phyloP scores from a whole-genome alignment of 805 yeast genomes.

The Ogataea chonburiensis region DNA sequence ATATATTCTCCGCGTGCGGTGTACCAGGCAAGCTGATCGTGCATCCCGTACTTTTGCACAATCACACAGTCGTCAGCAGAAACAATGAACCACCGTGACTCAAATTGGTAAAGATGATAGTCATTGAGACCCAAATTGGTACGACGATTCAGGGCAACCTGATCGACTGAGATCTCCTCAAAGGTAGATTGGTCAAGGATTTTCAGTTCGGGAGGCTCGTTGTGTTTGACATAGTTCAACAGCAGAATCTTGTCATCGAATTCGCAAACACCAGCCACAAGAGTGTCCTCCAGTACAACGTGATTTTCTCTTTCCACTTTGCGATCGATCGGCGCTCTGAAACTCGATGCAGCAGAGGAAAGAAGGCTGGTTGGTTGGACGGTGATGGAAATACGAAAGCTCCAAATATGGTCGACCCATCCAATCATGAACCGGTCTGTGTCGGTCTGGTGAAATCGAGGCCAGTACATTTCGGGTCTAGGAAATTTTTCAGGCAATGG shows the following conservation, averaged over 20 bases:
- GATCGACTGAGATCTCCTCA: conserved; percentile 76
- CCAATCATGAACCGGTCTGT: conserved; percentile 68
- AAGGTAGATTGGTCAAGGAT: conserved; percentile 64
- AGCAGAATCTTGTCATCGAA: conserved; percentile 67
- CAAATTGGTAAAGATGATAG: conserved; percentile 59
- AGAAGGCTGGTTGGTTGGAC: conserved; percentile 36
- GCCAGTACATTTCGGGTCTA: conserved; percentile 82
- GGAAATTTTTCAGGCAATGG: conserved; percentile 55
- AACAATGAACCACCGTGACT: conserved; percentile 57
- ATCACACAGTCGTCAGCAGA: conserved; percentile 81
- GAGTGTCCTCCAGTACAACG: conserved; percentile 45
- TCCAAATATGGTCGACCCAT: conserved; percentile 83
- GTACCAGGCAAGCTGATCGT: conserved; percentile 76
- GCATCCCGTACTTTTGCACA: conserved; percentile 65
- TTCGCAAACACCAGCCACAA: conserved; percentile 77
- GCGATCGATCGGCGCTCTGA: conserved; percentile 43
- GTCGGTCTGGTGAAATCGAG: conserved; percentile 67
- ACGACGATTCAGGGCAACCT: conserved; percentile 59
- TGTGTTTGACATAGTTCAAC: conserved; percentile 42
- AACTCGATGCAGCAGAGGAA: conserved; percentile 52
- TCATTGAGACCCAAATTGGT: conserved; percentile 74
- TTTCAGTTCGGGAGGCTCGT: conserved; percentile 67
- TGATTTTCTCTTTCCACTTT: conserved; percentile 47
- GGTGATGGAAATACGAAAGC: conserved; percentile 32
- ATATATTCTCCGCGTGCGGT: conserved; percentile 49